phyloP scores from a whole-genome alignment of 805 yeast species.

The Pichia ethanolica region DNA sequence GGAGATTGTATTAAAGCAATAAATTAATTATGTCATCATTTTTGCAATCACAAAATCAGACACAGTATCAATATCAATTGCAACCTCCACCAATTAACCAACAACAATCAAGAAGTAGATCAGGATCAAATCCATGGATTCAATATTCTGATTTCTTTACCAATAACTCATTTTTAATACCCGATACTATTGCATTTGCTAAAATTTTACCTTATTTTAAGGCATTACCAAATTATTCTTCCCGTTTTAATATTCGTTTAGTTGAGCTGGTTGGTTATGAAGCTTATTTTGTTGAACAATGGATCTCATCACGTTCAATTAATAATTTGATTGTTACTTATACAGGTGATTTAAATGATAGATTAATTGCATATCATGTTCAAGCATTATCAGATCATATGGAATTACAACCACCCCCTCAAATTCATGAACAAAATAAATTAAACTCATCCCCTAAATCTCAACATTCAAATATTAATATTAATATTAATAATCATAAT shows the following conservation, averaged over 20 bases:
- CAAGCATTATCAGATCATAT: background rate
- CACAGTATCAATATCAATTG: background rate
- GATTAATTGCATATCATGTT: slow-evolving; percentile 45
- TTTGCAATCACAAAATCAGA: too few species aligned
- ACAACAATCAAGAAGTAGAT: background rate
- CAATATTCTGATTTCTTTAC: slow-evolving; percentile 7
- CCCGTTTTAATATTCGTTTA: background rate
- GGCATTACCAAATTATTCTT: background rate
- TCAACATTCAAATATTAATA: background rate
- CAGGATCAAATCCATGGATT: slow-evolving; percentile 2
- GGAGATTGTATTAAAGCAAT: too few species aligned
- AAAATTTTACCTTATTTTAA: slow-evolving; percentile 7
- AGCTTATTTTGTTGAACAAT: slow-evolving; percentile 87
- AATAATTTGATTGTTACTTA: slow-evolving; percentile 69
- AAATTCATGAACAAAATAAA: background rate
- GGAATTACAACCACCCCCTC: background rate
- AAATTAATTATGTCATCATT: too few species aligned
- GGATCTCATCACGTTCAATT: slow-evolving; percentile 70
- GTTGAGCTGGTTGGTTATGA: slow-evolving; percentile 56
- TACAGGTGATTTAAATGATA: slow-evolving; percentile 75
- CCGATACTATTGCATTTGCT: slow-evolving; percentile 7
- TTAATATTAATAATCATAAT: slow-evolving; percentile 29
- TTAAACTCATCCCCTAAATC: too few species aligned
- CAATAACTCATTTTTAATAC: slow-evolving; percentile 7
- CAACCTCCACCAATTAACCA: background rate